phyloP scores from a whole-genome alignment of 1,284 basidiomycete genomes.

The Rhodotorula sp. region DNA sequence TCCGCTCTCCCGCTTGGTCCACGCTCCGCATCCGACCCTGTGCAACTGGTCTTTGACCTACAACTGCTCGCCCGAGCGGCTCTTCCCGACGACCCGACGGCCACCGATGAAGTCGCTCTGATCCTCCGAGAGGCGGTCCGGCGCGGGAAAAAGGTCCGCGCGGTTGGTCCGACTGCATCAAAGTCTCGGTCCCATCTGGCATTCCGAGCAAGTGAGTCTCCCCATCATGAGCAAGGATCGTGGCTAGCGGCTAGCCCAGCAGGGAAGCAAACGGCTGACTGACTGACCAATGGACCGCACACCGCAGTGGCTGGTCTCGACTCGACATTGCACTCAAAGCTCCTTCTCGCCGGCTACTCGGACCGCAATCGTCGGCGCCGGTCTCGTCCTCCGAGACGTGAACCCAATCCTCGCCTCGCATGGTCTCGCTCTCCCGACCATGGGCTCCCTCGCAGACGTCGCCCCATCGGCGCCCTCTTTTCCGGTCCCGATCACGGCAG shows the following conservation, averaged over 20 bases:
- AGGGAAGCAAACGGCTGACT: background rate
- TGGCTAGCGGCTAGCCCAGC: no score
- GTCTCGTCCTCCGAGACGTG: background rate
- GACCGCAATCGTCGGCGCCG: conserved; percentile 3
- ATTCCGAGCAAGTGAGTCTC: background rate
- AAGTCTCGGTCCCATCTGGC: conserved; percentile 11
- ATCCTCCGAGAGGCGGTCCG: background rate
- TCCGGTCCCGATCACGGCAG: conserved; percentile 8
- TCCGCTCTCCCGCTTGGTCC: background rate
- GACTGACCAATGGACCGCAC: no score
- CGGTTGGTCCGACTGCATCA: background rate
- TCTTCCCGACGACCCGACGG: conserved; percentile 6
- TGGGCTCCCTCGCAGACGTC: conserved; percentile 6
- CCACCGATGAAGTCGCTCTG: background rate
- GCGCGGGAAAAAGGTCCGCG: conserved; percentile 3
- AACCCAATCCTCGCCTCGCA: conserved; percentile 6
- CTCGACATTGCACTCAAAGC: background rate
- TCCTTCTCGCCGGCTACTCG: background rate
- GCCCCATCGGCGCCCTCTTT: conserved; percentile 7
- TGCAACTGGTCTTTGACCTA: conserved; percentile 14
- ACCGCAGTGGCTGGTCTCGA: conserved; percentile 13
- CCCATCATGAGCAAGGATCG: background rate
- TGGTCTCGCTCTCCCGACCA: conserved; percentile 1
- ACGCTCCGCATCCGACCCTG: background rate
- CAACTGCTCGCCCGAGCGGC: conserved; percentile 6